Conservation (phyloP, 2,329 filamentous ascomycete species). For the Exophiala oligosperma region DNA sequence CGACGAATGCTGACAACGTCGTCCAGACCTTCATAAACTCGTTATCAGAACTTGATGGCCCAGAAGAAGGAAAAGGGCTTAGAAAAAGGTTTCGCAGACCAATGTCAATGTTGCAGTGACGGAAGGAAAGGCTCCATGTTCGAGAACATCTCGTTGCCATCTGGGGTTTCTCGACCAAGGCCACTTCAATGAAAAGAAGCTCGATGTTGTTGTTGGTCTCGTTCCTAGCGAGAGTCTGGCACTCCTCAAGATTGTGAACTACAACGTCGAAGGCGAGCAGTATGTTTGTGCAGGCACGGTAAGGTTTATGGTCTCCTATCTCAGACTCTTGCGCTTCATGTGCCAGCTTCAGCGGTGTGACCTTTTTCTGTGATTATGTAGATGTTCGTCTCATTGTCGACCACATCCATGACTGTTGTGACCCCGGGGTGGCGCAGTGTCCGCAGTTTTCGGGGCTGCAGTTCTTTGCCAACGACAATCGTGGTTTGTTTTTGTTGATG, state of each 20-base stretch:
- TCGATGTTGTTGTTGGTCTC: conserved; percentile 95
- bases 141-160: too few species aligned
- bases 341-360: conserved; percentile 86
- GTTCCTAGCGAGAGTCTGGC: conserved; percentile 90
- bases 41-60: too few species aligned
- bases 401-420: conserved; percentile 88
- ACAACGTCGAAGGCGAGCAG: conserved; percentile 71
- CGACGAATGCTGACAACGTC: too few species aligned
- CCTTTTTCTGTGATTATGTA: conserved; percentile 90
- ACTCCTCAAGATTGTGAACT: conserved; percentile 99
- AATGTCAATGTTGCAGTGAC: too few species aligned
- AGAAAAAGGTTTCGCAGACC: too few species aligned
- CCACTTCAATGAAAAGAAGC: conserved; percentile 86
- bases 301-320: conserved; percentile 84
- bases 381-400: conserved; percentile 94
- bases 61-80: too few species aligned
- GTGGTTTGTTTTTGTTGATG: conserved; percentile 73
- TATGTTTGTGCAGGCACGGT: conserved; percentile 69
- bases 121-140: too few species aligned
- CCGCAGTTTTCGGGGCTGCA: conserved; percentile 88
- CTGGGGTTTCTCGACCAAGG: too few species aligned
- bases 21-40: too few species aligned
- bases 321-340: conserved; percentile 81
- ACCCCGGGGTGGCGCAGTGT: conserved; percentile 93
- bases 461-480: conserved; percentile 84